phyloP scores from a whole-genome alignment of 345 rosid genomes.

The Hypericum androsaemum region DNA sequence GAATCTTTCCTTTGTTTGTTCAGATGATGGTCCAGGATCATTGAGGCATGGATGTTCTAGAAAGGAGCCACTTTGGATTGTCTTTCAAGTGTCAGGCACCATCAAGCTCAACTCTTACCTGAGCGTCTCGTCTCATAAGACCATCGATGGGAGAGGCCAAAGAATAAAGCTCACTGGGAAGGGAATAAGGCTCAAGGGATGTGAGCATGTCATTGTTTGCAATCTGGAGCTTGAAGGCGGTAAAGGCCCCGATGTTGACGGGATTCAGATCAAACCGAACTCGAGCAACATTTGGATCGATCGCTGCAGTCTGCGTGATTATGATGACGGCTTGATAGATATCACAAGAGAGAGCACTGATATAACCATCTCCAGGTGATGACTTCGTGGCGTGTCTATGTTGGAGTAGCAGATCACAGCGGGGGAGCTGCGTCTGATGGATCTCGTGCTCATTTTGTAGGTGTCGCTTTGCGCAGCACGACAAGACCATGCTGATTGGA shows the following conservation, averaged over 20 bases:
- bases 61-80: constrained; percentile 86
- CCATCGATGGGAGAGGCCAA: constrained; percentile 91
- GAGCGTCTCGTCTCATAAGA: constrained; percentile 74
- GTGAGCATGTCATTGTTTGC: constrained; percentile 77
- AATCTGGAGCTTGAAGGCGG: constrained; percentile 88
- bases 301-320: constrained; percentile 81
- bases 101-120: constrained; percentile 54
- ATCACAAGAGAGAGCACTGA: constrained; percentile 92
- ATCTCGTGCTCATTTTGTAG: constrained; percentile 28
- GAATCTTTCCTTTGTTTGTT: no score
- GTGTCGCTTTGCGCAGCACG: constrained; percentile 74
- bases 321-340: constrained; percentile 85
- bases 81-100: constrained; percentile 70
- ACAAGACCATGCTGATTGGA: constrained; percentile 86
- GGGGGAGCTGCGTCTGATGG: background rate
- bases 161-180: constrained; percentile 74
- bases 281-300: constrained; percentile 86
- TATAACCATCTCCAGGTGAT: constrained; percentile 75
- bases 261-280: constrained; percentile 88
- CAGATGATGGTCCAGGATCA: constrained; percentile 92
- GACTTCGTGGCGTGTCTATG: background rate
- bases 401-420: background rate
- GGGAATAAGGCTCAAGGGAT: constrained; percentile 80
- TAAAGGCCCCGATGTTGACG: constrained; percentile 75
- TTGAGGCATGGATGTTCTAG: constrained; percentile 64